These are phyloP conservation scores for Syncephalis plumigaleata DNA, from an alignment of 371 early-diverging fungal species.

Conservation along the genomic window DNA sequence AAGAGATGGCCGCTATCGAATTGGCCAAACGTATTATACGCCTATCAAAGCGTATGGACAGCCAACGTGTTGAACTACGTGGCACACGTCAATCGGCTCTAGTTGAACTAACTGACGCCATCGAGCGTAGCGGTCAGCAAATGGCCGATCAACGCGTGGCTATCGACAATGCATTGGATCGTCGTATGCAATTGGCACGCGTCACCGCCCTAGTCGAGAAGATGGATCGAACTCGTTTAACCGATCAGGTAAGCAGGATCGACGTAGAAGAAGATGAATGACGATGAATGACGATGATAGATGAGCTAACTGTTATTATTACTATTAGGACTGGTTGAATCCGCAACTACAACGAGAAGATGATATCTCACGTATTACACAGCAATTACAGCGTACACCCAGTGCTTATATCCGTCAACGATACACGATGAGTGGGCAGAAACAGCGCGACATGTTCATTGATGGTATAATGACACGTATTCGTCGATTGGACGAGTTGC, in stretches of 20 bases:
- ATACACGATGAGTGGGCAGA: neutral
- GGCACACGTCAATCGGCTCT: too few species aligned
- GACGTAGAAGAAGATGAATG: too few species aligned
- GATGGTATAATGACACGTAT: neutral
- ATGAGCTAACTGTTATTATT: too few species aligned
- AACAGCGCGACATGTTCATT: slow-evolving; percentile 1
- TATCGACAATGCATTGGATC: too few species aligned
- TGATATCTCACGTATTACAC: neutral
- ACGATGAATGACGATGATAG: too few species aligned
- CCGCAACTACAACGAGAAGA: neutral
- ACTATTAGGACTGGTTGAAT: neutral
- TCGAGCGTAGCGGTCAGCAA: too few species aligned
- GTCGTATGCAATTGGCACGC: neutral
- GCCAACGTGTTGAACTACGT: too few species aligned
- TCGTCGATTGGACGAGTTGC: neutral
- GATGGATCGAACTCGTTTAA: neutral
- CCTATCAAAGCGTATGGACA: too few species aligned
- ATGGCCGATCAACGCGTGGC: too few species aligned
- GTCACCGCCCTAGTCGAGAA: neutral
- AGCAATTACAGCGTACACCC: neutral
- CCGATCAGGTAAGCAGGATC: neutral
- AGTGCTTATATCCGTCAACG: neutral
- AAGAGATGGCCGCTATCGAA: too few species aligned
- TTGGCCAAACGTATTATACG: too few species aligned
- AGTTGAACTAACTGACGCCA: too few species aligned